These are phyloP conservation scores for Collybia nuda DNA, from an alignment of 768 basidiomycete species.

Conservation along the genomic window DNA sequence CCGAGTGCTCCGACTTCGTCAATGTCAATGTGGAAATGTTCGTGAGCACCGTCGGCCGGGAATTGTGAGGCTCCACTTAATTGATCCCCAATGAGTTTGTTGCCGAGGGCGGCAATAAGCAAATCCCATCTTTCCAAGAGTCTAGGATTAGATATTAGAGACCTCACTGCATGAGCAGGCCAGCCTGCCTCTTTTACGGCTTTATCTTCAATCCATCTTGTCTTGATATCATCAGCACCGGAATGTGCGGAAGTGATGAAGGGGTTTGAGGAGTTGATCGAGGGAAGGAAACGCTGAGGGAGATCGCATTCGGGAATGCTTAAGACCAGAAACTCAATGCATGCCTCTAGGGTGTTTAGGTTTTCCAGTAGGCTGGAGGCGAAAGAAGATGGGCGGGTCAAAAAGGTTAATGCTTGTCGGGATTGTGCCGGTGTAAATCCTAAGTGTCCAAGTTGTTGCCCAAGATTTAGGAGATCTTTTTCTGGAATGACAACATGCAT, in stretches of 20 bases:
- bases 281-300: slow-evolving; percentile 67
- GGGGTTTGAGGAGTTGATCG: slow-evolving; percentile 63
- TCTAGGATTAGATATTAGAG: slow-evolving; percentile 38
- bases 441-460: slow-evolving; percentile 55
- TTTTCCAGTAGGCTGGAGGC: slow-evolving; percentile 59
- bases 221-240: slow-evolving; percentile 62
- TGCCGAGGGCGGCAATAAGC: slow-evolving; percentile 56
- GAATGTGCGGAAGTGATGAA: slow-evolving; percentile 68
- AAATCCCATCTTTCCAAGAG: slow-evolving; percentile 49
- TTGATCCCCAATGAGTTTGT: slow-evolving; percentile 50
- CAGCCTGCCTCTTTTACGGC: slow-evolving; percentile 84
- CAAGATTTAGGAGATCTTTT: slow-evolving; percentile 42
- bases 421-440: slow-evolving; percentile 65
- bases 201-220: slow-evolving; percentile 79
- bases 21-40: slow-evolving; percentile 34
- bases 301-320: slow-evolving; percentile 87
- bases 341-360: slow-evolving; percentile 68
- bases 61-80: slow-evolving; percentile 10
- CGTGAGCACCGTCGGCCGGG: background rate
- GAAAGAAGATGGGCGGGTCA: slow-evolving; percentile 58
- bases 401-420: slow-evolving; percentile 51
- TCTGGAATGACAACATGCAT: slow-evolving; percentile 34
- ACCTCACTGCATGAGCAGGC: slow-evolving; percentile 69
- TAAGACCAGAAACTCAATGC: slow-evolving; percentile 82
- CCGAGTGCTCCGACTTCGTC: slow-evolving; percentile 59